Evolutionary conservation across 371 early-diverging fungal species (phyloP).

Genomic region (Circinella umbellata): DNA sequence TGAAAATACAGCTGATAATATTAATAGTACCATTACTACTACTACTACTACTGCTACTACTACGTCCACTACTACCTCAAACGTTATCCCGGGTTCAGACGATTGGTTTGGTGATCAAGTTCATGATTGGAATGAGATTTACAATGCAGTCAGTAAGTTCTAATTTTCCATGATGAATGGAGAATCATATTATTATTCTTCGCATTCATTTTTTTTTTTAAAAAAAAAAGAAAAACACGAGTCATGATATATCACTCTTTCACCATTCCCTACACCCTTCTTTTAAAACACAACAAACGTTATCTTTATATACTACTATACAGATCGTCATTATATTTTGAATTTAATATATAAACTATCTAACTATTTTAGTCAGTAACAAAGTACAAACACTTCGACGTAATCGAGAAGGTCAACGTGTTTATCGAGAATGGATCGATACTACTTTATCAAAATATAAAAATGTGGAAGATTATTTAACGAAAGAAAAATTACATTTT

Average conservation of each 20-base stretch:
- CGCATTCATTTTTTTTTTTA: too few relatives aligned
- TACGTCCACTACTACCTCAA: not conserved
- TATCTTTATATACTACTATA: too few relatives aligned
- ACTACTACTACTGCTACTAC: too few relatives aligned
- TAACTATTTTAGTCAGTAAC: slow-evolving; percentile 27
- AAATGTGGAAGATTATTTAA: slow-evolving; percentile 44
- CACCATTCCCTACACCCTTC: too few relatives aligned
- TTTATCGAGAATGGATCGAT: slow-evolving; percentile 45
- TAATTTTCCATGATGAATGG: not conserved
- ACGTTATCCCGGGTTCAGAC: not conserved
- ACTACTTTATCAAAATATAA: slow-evolving; percentile 46
- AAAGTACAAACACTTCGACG: slow-evolving; percentile 38
- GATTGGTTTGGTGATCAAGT: slow-evolving; percentile 33
- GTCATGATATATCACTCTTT: too few relatives aligned
- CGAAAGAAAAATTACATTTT: slow-evolving; percentile 46
- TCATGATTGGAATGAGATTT: slow-evolving; percentile 45
- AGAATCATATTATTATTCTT: too few relatives aligned
- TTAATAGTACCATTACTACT: too few relatives aligned
- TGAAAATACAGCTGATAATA: not conserved
- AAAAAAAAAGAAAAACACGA: too few relatives aligned
- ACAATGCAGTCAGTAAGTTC: slow-evolving; percentile 37
- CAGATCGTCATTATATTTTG: too few relatives aligned
- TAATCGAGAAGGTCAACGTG: slow-evolving; percentile 26
- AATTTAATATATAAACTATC: too few relatives aligned
- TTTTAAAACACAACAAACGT: too few relatives aligned